Evolutionary conservation across 2,329 filamentous ascomycete genomes (phyloP), one percentile per base, ranked within the genome.

Genomic region (Phyllosticta paracitricarpa): DNA sequence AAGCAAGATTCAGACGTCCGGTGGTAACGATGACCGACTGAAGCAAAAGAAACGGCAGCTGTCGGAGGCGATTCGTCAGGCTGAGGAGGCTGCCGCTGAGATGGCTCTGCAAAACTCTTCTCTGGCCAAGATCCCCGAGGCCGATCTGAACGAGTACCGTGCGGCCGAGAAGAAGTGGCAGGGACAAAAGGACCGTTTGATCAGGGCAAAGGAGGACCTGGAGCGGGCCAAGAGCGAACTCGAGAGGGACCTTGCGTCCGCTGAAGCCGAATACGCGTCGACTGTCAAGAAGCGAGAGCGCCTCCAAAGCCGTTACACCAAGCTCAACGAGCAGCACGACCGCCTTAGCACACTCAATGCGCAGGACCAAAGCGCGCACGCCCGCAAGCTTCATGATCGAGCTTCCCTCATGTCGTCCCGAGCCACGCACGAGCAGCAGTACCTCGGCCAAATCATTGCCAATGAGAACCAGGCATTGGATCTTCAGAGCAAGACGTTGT

Each of bases 11-110:
- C 80, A 85, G 61, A 87, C 76, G 57, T 75, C 87, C 40, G 88
- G 88, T 64, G 86, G 86, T 63, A 86, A 84, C 66, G 89, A 93
- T 72, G 89, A 92, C 69, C 87, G 89, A 70, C 82, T 87, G 67
- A 82, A 84, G 66, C 87, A 90, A 70, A 89, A 90, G 72, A 84
- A 89, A 54, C 82, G 86, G 64, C 89, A 92, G 72, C 86, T 89
- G 70, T 85, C 83, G 61, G 88, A 88, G 61, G 87, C 89, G 71
- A 87, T 88, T 73, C 84, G 84, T 62, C 88, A 86, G 71, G 84
- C 84, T 4, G 84, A 87, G 66, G 84, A 86, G 67, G 85, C 86
- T 33, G 79, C 81, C 30, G 74, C 77, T 53, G 77, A 79, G 55
- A 75, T 89, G 25, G 77, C 81, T 61, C 69, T 74, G 9, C 80